A percentile compares a stretch with the other conserved stretches of the same genome.
These are phyloP conservation scores for Podospora appendiculata DNA, from an alignment of 495 filamentous ascomycete genomes.

Conservation along the genomic window DNA sequence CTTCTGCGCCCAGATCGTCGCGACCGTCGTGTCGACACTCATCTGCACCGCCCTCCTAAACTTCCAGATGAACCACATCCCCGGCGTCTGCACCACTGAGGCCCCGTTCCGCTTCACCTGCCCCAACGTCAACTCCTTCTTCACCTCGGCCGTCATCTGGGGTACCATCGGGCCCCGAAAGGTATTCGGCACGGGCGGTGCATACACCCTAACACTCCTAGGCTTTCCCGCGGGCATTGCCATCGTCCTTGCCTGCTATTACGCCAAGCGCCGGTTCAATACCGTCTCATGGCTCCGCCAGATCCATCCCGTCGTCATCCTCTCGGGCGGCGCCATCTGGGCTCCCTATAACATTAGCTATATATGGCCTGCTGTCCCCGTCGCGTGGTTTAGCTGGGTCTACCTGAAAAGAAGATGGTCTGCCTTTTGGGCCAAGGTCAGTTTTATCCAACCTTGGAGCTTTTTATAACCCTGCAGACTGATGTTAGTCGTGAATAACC, in stretches of 20 bases:
- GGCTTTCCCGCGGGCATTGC: conserved; percentile 32
- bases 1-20: conserved; percentile 36
- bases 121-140: conserved; percentile 35
- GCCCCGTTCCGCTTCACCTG: conserved; percentile 34
- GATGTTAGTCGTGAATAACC: no score
- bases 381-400: conserved; percentile 30
- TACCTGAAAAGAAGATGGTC: conserved; percentile 27
- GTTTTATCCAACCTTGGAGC: conserved; percentile 4
- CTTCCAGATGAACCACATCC: conserved; percentile 29
- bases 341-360: conserved; percentile 31
- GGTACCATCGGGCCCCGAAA: conserved; percentile 38
- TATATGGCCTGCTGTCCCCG: conserved; percentile 31
- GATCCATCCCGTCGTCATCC: conserved; percentile 32
- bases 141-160: conserved; percentile 38
- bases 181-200: conserved; percentile 30
- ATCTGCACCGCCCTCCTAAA: conserved; percentile 33
- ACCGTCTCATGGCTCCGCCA: conserved; percentile 20
- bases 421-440: conserved; percentile 35
- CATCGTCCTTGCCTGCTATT: conserved; percentile 23
- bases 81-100: conserved; percentile 28
- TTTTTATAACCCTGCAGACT: no score
- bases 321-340: conserved; percentile 25
- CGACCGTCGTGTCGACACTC: conserved; percentile 30
- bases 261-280: conserved; percentile 21
- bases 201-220: conserved; percentile 26